Evolutionary conservation across 495 filamentous ascomycete species (phyloP).

Genomic region (Tuber aestivum): DNA sequence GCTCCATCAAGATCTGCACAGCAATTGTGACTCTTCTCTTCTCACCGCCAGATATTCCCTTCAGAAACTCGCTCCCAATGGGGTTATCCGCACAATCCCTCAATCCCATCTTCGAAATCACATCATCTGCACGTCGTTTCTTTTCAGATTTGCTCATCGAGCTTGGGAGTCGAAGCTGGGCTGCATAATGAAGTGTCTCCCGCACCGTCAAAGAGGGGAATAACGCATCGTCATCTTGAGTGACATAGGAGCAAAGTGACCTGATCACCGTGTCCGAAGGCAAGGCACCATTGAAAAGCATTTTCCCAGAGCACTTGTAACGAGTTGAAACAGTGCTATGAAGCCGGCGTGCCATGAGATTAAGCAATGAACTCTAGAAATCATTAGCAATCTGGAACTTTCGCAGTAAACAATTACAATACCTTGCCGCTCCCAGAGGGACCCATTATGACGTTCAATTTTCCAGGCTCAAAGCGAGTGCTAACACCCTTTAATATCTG

Average conservation of each 20-base stretch:
- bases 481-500: slow-evolving; percentile 61
- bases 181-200: slow-evolving; percentile 64
- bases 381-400: not conserved
- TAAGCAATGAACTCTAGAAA: slow-evolving; percentile 55
- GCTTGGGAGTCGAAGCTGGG: slow-evolving; percentile 59
- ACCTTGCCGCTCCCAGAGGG: slow-evolving; percentile 66
- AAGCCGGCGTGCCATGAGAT: slow-evolving; percentile 60
- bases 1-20: slow-evolving; percentile 68
- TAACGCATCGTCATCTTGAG: slow-evolving; percentile 68
- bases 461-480: slow-evolving; percentile 56
- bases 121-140: slow-evolving; percentile 59
- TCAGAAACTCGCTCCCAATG: slow-evolving; percentile 62
- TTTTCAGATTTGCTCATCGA: slow-evolving; percentile 64
- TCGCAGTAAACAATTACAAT: not conserved
- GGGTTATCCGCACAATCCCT: slow-evolving; percentile 71
- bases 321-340: slow-evolving; percentile 52
- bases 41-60: slow-evolving; percentile 73
- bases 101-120: slow-evolving; percentile 65
- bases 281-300: slow-evolving; percentile 61
- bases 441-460: slow-evolving; percentile 71
- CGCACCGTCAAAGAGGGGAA: slow-evolving; percentile 67
- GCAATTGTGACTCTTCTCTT: slow-evolving; percentile 70
- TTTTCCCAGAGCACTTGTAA: slow-evolving; percentile 54
- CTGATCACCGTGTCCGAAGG: slow-evolving; percentile 60
- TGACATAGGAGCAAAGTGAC: slow-evolving; percentile 67